Conservation (phyloP, 2,329 filamentous ascomycete species). For the Fusarium bulbicola region DNA sequence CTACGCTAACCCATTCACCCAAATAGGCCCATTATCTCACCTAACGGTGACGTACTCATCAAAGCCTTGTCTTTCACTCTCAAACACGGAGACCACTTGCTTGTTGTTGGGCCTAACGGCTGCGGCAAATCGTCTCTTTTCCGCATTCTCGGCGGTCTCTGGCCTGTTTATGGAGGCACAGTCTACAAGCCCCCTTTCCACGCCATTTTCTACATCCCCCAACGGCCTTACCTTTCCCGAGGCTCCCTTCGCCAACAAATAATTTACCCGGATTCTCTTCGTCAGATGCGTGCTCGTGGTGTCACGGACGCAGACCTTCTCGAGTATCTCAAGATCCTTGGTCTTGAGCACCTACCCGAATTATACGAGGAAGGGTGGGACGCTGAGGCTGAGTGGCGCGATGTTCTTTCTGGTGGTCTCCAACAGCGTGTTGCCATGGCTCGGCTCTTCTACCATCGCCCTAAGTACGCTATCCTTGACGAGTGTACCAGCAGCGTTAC, state of each 20-base stretch:
- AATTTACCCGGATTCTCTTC: slow-evolving; percentile 90
- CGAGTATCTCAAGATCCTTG: slow-evolving; percentile 78
- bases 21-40: slow-evolving; percentile 84
- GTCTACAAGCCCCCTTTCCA: slow-evolving; percentile 91
- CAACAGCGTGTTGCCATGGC: slow-evolving; percentile 99
- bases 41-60: slow-evolving; percentile 93
- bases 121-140: slow-evolving; percentile 97
- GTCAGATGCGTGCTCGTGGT: slow-evolving; percentile 86
- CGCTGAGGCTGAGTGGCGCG: slow-evolving; percentile 94
- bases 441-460: slow-evolving; percentile 89
- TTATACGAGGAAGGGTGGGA: slow-evolving; percentile 85
- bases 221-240: slow-evolving; percentile 90
- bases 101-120: slow-evolving; percentile 96
- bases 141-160: slow-evolving; percentile 93
- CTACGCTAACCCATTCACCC: slow-evolving; percentile 25
- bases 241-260: slow-evolving; percentile 96
- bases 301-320: slow-evolving; percentile 84
- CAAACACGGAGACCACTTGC: slow-evolving; percentile 84
- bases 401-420: slow-evolving; percentile 88
- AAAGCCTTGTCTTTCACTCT: slow-evolving; percentile 88
- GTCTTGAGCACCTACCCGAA: slow-evolving; percentile 83
- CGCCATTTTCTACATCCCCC: slow-evolving; percentile 98
- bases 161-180: slow-evolving; percentile 96
- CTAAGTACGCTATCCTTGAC: slow-evolving; percentile 93
- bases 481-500: slow-evolving; percentile 98